A percentile compares a stretch with the other conserved stretches of the same genome.
Conservation (phyloP, 768 basidiomycete genomes). For the Solioccasus polychromus region DNA sequence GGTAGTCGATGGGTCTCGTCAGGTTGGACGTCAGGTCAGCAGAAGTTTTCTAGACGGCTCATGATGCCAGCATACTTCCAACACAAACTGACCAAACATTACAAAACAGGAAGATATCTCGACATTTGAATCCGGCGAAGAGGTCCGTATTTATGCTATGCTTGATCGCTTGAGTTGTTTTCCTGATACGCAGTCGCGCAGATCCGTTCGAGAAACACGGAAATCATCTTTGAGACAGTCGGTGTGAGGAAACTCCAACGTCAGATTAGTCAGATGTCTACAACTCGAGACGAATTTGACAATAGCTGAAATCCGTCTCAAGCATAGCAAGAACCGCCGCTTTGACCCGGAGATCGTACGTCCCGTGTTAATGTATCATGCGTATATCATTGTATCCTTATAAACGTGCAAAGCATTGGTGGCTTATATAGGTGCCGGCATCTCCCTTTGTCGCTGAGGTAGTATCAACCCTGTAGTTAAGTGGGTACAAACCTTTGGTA, state of each 20-base stretch:
- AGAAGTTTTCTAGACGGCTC: not conserved
- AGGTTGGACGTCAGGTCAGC: conserved; percentile 20
- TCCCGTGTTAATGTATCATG: conserved; percentile 7
- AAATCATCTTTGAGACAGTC: conserved; percentile 20
- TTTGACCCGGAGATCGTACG: not conserved
- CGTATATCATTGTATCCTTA: conserved; percentile 5
- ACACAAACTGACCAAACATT: conserved; percentile 8
- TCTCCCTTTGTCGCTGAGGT: too few relatives aligned
- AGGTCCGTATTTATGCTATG: conserved; percentile 8
- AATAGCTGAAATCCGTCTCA: too few relatives aligned
- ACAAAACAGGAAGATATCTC: conserved; percentile 10
- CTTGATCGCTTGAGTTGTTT: not conserved
- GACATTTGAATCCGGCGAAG: conserved; percentile 8
- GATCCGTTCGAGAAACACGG: conserved; percentile 15
- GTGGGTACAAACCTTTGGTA: too few relatives aligned
- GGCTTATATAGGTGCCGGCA: not conserved
- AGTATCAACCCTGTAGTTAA: too few relatives aligned
- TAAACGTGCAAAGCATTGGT: not conserved
- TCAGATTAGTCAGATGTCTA: conserved; percentile 6
- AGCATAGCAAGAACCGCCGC: too few relatives aligned
- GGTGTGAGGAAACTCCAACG: conserved; percentile 13
- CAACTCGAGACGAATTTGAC: not conserved
- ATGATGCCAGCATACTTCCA: not conserved
- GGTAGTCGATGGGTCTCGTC: conserved; percentile 21
- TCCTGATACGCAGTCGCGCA: not conserved